These are phyloP conservation scores for Coemansia sp. DNA, from an alignment of 192 early-diverging fungal species.

Conservation along the genomic window DNA sequence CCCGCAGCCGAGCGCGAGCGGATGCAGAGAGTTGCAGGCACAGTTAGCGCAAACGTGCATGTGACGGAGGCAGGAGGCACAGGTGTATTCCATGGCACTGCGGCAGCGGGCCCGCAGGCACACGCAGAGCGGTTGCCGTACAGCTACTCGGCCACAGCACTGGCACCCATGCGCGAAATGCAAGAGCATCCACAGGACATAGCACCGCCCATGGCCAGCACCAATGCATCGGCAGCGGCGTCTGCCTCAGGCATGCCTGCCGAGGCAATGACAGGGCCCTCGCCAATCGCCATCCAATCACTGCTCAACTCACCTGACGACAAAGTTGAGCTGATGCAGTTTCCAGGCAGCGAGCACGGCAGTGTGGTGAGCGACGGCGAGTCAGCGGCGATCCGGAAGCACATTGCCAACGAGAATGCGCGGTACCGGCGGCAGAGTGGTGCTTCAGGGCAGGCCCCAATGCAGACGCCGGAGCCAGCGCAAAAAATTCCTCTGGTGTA, in stretches of 20 bases:
- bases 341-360: conserved; percentile 10
- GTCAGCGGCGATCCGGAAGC: conserved; percentile 32
- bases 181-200: conserved; percentile 34
- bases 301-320: conserved; percentile 41
- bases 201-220: neutral
- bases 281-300: conserved; percentile 44
- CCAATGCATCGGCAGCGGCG: neutral
- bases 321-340: neutral
- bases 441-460: conserved; percentile 19
- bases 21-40: conserved; percentile 7
- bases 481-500: neutral
- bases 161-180: conserved; percentile 34
- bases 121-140: conserved; percentile 1
- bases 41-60: conserved; percentile 11
- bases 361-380: conserved; percentile 5
- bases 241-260: neutral
- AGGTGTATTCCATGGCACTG: conserved; percentile 12
- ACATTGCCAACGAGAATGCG: conserved; percentile 51
- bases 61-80: conserved; percentile 37
- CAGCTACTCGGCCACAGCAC: conserved; percentile 11
- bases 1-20: conserved; percentile 7
- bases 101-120: conserved; percentile 8
- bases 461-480: neutral
- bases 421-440: conserved; percentile 43
- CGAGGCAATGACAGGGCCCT: conserved; percentile 7